phyloP scores from a whole-genome alignment of 2,329 filamentous ascomycete species.

The Fusarium tanahbumbuense region DNA sequence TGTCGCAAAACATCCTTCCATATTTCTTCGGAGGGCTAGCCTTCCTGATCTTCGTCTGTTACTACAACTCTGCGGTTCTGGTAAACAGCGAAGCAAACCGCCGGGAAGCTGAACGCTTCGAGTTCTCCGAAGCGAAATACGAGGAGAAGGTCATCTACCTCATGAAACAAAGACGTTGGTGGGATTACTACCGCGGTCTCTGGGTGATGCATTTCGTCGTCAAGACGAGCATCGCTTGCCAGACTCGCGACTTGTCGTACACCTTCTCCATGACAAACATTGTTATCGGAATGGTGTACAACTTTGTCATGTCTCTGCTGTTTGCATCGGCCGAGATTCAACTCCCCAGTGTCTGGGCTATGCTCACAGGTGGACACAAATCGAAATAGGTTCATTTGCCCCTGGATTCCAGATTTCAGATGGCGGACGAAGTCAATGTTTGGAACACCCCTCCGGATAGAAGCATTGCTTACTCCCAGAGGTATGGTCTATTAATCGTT shows the following conservation, averaged over 20 bases:
- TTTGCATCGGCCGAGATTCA: neutral
- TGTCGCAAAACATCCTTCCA: neutral
- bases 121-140: neutral
- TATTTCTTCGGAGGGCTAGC: neutral
- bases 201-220: neutral
- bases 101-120: neutral
- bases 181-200: conserved; percentile 3
- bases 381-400: neutral
- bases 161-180: neutral
- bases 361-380: neutral
- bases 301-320: neutral
- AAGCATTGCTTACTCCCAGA: neutral
- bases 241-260: neutral
- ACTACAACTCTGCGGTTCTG: neutral
- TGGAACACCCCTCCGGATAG: no score
- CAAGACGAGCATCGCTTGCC: neutral
- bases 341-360: neutral
- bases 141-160: neutral
- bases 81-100: neutral
- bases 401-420: neutral
- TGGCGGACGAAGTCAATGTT: neutral
- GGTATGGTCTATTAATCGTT: neutral
- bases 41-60: neutral
- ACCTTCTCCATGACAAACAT: neutral
- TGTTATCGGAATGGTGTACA: neutral